phyloP scores from a whole-genome alignment of 2,329 filamentous ascomycete genomes.

The Coniochaeta prunicola region DNA sequence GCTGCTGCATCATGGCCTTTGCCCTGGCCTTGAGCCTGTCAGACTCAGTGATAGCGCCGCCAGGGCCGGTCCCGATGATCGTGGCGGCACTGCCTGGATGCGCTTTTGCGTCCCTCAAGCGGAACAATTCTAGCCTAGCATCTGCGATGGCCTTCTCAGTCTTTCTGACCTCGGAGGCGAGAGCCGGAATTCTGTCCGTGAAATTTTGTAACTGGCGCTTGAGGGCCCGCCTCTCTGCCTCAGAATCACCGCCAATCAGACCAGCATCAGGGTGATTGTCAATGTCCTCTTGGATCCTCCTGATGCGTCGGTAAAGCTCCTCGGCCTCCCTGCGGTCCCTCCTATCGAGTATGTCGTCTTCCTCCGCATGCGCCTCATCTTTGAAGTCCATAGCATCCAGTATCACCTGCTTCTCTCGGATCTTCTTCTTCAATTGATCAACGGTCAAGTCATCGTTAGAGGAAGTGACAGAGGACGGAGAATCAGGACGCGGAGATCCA shows the following conservation, averaged over 20 bases:
- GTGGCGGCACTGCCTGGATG: conserved; percentile 73
- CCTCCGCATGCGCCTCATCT: conserved; percentile 81
- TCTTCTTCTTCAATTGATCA: conserved; percentile 86
- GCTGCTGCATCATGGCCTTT: conserved; percentile 98
- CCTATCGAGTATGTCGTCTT: conserved; percentile 86
- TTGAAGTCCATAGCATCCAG: conserved; percentile 95
- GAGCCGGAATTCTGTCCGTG: conserved; percentile 82
- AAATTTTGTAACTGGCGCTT: conserved; percentile 84
- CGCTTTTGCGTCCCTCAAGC: conserved; percentile 85
- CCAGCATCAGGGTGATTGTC: conserved; percentile 78
- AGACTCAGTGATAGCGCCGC: conserved; percentile 82
- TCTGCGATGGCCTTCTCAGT: conserved; percentile 92
- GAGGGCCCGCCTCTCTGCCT: conserved; percentile 77
- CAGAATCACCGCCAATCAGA: conserved; percentile 66
- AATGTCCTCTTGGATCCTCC: conserved; percentile 89
- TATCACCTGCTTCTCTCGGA: conserved; percentile 88
- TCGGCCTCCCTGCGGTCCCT: conserved; percentile 88
- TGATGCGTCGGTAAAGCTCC: conserved; percentile 86
- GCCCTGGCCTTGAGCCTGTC: conserved; percentile 92
- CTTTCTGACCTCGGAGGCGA: conserved; percentile 85
- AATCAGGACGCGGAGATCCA: conserved; percentile 71
- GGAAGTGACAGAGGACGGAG: conserved; percentile 60
- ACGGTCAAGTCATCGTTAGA: conserved; percentile 70
- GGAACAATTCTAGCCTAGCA: conserved; percentile 84
- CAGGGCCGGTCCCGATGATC: conserved; percentile 88